Evolutionary conservation across 164 flowering plant species (phyloP).

Genomic region (Liriodendron chinense): DNA sequence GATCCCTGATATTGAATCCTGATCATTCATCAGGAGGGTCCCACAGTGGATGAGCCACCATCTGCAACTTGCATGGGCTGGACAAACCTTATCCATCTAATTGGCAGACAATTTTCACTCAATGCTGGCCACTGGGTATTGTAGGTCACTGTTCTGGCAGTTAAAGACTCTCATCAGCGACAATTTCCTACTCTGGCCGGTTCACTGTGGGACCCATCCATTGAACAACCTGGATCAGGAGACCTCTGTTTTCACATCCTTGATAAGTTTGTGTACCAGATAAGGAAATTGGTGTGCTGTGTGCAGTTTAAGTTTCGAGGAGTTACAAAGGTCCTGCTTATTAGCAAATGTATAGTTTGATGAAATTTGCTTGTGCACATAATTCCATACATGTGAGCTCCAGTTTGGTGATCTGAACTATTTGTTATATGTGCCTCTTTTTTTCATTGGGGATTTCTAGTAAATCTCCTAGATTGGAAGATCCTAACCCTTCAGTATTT

Average conservation of each 20-base stretch:
- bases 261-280: neutral
- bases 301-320: neutral
- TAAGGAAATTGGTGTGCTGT: neutral
- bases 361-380: neutral
- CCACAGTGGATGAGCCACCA: too few relatives aligned
- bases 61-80: too few relatives aligned
- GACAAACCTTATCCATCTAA: too few relatives aligned
- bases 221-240: neutral
- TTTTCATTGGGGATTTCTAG: neutral
- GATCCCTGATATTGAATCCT: too few relatives aligned
- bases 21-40: too few relatives aligned
- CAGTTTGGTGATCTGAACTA: neutral
- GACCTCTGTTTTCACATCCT: neutral
- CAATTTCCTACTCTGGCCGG: neutral
- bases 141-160: too few relatives aligned
- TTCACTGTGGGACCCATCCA: neutral
- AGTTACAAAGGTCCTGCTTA: neutral
- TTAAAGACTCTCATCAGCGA: too few relatives aligned
- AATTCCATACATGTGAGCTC: neutral
- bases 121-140: too few relatives aligned
- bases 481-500: too few relatives aligned
- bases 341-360: neutral
- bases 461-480: neutral
- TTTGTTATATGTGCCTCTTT: neutral
- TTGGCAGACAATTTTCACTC: too few relatives aligned